Evolutionary conservation across 305 asterid species (phyloP), one percentile per base, ranked within the genome.

Genomic region (Solanum chacoense): DNA sequence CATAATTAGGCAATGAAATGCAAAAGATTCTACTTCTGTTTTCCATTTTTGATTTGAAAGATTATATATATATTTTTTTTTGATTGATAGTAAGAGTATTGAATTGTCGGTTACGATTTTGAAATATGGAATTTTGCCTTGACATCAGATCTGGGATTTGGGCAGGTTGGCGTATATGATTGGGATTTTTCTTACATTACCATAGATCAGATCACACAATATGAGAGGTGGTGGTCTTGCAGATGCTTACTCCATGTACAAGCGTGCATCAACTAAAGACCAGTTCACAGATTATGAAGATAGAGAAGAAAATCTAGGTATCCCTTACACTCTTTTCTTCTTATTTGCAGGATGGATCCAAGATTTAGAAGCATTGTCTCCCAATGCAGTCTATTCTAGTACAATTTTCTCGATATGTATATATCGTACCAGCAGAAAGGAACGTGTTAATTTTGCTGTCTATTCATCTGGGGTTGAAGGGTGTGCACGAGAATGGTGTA

Each of bases 171-270:
- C 1, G 73, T 50, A 50, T 83, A 83, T 88, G 90, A 88, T 50
- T 89, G 81, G 84, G 90, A 85, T 88, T 90, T 73, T 71, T 42
- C 35, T 42, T 40, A 42, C 37, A 80, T 22, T 34, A 81, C 5
- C 37, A 28, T 81, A 81, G 20, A 81, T 45, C 40, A 29, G 74
- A 67, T 67, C 86, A 81, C 36, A 14, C 28, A 42, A 26, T 50
- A 83, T 83, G 87, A 83, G 42, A 50, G 87, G 93, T 55, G 96
- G 91, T 84, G 94, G 95, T 85, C 93, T 91, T 45, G 59, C 86
- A 5, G 95, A 95, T 59, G 59, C 89, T 89, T 91, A 91, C 88
- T 92, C 92, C 32, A 91, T 94, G 94, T 91, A 96, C 92, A 96
- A 95, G 91, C 99, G 98, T 89, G 91, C 92, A 81, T 88, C 94